phyloP scores from a whole-genome alignment of 805 yeast genomes.

The Candida caryicola region DNA sequence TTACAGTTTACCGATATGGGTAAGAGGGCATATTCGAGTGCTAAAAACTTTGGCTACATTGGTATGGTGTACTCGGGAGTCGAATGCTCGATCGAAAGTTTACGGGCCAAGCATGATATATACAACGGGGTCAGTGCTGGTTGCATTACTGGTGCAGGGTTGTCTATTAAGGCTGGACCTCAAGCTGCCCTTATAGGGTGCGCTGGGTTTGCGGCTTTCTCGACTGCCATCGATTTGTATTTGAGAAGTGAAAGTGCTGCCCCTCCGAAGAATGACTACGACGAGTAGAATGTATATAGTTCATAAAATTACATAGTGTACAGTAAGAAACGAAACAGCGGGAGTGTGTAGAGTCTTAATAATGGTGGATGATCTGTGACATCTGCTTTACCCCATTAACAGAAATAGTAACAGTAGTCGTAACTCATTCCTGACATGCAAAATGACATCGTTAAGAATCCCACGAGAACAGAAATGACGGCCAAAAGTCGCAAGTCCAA shows the following conservation, averaged over 20 bases:
- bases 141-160: slow-evolving; percentile 94
- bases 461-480: slow-evolving; percentile 6
- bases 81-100: slow-evolving; percentile 83
- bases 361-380: no score
- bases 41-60: slow-evolving; percentile 90
- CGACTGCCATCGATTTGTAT: slow-evolving; percentile 83
- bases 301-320: slow-evolving; percentile 7
- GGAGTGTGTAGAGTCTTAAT: background rate
- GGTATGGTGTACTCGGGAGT: slow-evolving; percentile 91
- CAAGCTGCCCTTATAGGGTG: slow-evolving; percentile 89
- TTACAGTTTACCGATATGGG: slow-evolving; percentile 92
- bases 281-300: slow-evolving; percentile 32
- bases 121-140: slow-evolving; percentile 93
- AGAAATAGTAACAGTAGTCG: slow-evolving; percentile 41
- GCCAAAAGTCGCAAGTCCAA: slow-evolving; percentile 1
- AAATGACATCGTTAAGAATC: slow-evolving; percentile 21
- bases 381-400: no score
- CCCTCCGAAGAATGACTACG: slow-evolving; percentile 89
- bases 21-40: slow-evolving; percentile 78
- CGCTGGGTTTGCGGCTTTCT: slow-evolving; percentile 96
- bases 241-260: slow-evolving; percentile 77
- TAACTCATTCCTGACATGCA: slow-evolving; percentile 31
- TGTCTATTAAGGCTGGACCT: slow-evolving; percentile 91
- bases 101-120: slow-evolving; percentile 86
- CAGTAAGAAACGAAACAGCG: slow-evolving; percentile 1